phyloP scores from a whole-genome alignment of 2,329 filamentous ascomycete genomes.

The Neofusicoccum kwambonambiense region DNA sequence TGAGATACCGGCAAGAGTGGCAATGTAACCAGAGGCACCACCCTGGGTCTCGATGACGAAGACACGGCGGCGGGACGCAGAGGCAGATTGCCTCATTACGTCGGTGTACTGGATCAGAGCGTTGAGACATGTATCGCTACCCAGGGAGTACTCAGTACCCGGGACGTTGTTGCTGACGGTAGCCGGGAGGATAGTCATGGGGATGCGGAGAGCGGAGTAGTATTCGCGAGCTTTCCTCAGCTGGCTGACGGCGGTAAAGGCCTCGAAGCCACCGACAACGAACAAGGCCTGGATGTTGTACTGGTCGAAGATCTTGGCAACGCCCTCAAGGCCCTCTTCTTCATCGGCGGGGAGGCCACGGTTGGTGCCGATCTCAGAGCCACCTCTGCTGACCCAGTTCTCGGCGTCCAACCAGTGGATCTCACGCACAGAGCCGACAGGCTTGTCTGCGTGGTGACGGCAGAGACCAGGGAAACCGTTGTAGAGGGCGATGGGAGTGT shows the following conservation, averaged over 20 bases:
- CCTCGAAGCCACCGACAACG: conserved; percentile 92
- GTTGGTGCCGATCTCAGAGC: conserved; percentile 97
- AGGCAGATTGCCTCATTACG: conserved; percentile 95
- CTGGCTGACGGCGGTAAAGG: conserved; percentile 87
- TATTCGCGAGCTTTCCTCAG: conserved; percentile 75
- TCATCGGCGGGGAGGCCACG: conserved; percentile 87
- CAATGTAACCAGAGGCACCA: conserved; percentile 89
- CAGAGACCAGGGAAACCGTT: conserved; percentile 95
- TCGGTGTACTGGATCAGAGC: conserved; percentile 94
- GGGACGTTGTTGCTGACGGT: conserved; percentile 99
- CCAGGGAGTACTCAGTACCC: conserved; percentile 93
- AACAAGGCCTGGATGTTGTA: conserved; percentile 92
- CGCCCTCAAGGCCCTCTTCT: conserved; percentile 60
- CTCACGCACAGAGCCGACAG: conserved; percentile 76
- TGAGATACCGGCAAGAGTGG: conserved; percentile 84
- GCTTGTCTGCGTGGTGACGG: conserved; percentile 82
- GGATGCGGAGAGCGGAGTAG: conserved; percentile 86
- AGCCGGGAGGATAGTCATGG: conserved; percentile 87
- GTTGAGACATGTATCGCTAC: conserved; percentile 95
- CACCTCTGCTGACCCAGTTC: conserved; percentile 91
- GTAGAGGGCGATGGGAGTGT: conserved; percentile 88
- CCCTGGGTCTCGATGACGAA: conserved; percentile 99
- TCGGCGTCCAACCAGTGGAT: conserved; percentile 95
- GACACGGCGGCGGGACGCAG: conserved; percentile 85
- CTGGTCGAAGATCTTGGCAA: conserved; percentile 78